A percentile compares a stretch with the other conserved stretches of the same genome.
Conservation (phyloP, 352 stramenopile genomes). For the Phytopythium sindhum region DNA sequence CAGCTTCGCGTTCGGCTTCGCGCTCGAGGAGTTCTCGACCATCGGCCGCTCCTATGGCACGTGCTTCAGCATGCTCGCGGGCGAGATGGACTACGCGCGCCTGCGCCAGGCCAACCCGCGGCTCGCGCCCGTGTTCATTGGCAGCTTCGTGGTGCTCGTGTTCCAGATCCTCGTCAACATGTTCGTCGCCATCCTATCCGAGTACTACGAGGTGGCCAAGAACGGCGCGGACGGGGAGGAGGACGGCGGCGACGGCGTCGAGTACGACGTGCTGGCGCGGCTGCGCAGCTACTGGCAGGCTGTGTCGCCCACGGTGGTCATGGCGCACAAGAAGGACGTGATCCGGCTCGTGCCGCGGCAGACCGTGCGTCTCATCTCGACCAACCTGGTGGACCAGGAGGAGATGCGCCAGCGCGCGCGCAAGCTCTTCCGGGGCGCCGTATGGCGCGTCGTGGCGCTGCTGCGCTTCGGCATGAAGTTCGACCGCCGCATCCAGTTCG, state of each 20-base stretch:
- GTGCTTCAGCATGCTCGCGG: constrained; percentile 86
- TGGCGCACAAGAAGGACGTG: constrained; percentile 69
- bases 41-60: constrained; percentile 80
- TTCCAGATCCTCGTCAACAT: constrained; percentile 89
- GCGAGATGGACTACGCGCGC: constrained; percentile 77
- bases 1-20: constrained; percentile 80
- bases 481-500: constrained; percentile 78
- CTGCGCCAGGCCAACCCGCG: constrained; percentile 78
- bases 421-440: constrained; percentile 80
- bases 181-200: constrained; percentile 87
- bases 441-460: constrained; percentile 86
- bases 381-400: constrained; percentile 85
- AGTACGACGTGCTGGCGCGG: constrained; percentile 85
- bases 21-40: constrained; percentile 79
- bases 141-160: constrained; percentile 82
- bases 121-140: constrained; percentile 77
- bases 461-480: constrained; percentile 88
- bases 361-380: constrained; percentile 81
- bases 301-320: constrained; percentile 74
- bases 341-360: constrained; percentile 72
- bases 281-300: constrained; percentile 73
- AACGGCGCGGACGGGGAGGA: constrained; percentile 61
- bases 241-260: constrained; percentile 50
- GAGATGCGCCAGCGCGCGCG: constrained; percentile 72
- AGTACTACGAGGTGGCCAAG: constrained; percentile 86